Conservation (phyloP, 2,329 filamentous ascomycete genomes). For the Bipolaris zeicola region DNA sequence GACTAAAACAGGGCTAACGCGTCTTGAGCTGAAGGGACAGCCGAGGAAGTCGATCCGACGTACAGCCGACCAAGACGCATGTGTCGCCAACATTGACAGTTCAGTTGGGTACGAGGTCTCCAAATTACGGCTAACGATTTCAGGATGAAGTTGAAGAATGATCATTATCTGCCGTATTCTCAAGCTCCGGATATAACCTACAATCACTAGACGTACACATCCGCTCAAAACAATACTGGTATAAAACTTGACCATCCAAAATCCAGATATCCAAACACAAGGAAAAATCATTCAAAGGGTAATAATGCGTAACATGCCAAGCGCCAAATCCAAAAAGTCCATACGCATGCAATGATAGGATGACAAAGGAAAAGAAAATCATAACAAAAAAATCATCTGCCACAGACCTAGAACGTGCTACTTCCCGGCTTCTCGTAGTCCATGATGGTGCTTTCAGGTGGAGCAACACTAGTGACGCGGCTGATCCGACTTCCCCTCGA, state of each 20-base stretch:
- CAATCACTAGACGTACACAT: background rate
- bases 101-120: too few relatives aligned
- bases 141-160: background rate
- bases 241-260: background rate
- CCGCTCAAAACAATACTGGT: background rate
- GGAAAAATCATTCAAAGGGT: slow-evolving; percentile 1
- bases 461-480: slow-evolving; percentile 37
- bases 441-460: slow-evolving; percentile 43
- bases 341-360: slow-evolving; percentile 5
- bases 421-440: slow-evolving; percentile 34
- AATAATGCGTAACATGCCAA: background rate
- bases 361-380: background rate
- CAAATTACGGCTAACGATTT: background rate
- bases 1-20: slow-evolving; percentile 2
- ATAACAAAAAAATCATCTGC: slow-evolving; percentile 4
- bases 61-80: background rate
- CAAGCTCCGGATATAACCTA: slow-evolving; percentile 1
- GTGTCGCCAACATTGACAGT: background rate
- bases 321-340: slow-evolving; percentile 14
- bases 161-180: background rate
- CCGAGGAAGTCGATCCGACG: slow-evolving; percentile 1
- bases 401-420: slow-evolving; percentile 35
- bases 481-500: slow-evolving; percentile 33
- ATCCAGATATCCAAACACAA: slow-evolving; percentile 5
- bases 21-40: background rate